phyloP scores from a whole-genome alignment of 352 stramenopile species.

The Globisporangium cylindrosporum region DNA sequence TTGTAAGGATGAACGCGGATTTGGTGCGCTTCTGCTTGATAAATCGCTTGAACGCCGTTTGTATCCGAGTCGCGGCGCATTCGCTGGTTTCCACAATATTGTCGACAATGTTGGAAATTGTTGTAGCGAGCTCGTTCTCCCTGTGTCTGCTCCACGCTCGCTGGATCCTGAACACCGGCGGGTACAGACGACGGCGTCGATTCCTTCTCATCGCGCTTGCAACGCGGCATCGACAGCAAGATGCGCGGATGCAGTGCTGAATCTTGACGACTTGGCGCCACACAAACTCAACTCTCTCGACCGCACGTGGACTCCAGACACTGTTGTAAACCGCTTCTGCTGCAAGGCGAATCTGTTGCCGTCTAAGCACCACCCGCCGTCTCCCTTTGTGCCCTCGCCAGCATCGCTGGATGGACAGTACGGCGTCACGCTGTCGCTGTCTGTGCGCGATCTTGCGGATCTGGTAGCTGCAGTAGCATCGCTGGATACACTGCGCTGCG shows the following conservation, averaged over 20 bases:
- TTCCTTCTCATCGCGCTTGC: constrained; percentile 1
- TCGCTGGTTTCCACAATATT: constrained; percentile 13
- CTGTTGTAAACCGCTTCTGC: neutral
- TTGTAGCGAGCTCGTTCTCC: neutral
- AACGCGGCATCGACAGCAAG: constrained; percentile 13
- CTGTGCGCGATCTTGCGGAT: constrained; percentile 23
- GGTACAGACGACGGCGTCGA: constrained; percentile 17
- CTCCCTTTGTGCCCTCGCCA: constrained; percentile 26
- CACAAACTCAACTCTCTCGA: constrained; percentile 4
- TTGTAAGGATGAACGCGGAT: constrained; percentile 13
- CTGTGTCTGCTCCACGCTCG: constrained; percentile 24
- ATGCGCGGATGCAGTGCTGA: constrained; percentile 21
- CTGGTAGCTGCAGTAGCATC: constrained; percentile 24
- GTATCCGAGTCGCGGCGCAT: constrained; percentile 7
- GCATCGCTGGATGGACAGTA: constrained; percentile 21
- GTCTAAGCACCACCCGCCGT: constrained; percentile 3
- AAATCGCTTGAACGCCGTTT: constrained; percentile 6
- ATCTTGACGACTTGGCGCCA: constrained; percentile 13
- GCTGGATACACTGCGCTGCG: constrained; percentile 25
- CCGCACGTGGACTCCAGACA: constrained; percentile 12
- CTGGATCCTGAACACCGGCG: constrained; percentile 25
- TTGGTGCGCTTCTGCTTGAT: constrained; percentile 4
- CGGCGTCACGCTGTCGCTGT: constrained; percentile 11
- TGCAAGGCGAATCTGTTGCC: constrained; percentile 3
- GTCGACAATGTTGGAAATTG: constrained; percentile 12